Evolutionary conservation across 2,329 filamentous ascomycete genomes (phyloP).

Genomic region (Cladosporium velox): DNA sequence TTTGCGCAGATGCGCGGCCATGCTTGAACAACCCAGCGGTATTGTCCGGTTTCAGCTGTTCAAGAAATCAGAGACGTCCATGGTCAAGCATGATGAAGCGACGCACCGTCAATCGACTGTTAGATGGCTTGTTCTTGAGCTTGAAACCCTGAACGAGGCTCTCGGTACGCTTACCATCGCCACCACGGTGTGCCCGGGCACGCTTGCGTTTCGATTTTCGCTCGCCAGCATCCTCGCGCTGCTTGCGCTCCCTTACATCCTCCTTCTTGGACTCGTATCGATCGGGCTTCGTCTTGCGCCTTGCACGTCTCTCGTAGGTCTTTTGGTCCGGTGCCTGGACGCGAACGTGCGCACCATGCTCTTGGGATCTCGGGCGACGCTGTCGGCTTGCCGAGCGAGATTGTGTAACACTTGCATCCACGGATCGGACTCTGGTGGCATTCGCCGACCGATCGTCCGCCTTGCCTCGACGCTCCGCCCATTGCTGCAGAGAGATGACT

Average conservation of each 20-base stretch:
- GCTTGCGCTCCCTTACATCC: slow-evolving; percentile 33
- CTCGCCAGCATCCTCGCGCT: slow-evolving; percentile 26
- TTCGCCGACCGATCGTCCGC: background rate
- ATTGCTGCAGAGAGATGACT: slow-evolving; percentile 20
- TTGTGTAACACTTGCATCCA: background rate
- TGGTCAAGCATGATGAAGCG: background rate
- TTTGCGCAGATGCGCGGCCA: slow-evolving; percentile 49
- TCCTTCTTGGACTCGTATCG: slow-evolving; percentile 45
- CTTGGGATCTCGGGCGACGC: background rate
- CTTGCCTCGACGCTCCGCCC: background rate
- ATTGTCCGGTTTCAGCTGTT: slow-evolving; percentile 46
- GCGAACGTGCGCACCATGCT: background rate
- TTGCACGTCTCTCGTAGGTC: slow-evolving; percentile 46
- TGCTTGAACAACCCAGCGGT: slow-evolving; percentile 52
- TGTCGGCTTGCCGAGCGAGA: slow-evolving; percentile 3
- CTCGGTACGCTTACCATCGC: slow-evolving; percentile 39
- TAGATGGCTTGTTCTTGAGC: slow-evolving; percentile 47
- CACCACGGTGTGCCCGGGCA: slow-evolving; percentile 41
- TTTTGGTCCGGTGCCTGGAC: slow-evolving; percentile 12
- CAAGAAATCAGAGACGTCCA: slow-evolving; percentile 3
- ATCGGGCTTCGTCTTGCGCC: slow-evolving; percentile 50
- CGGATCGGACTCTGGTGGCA: background rate
- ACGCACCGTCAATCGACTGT: slow-evolving; percentile 50
- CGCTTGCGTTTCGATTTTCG: slow-evolving; percentile 30
- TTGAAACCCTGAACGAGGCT: slow-evolving; percentile 47